Conservation (phyloP, 768 basidiomycete genomes). For the Butyriboletus loyo region DNA sequence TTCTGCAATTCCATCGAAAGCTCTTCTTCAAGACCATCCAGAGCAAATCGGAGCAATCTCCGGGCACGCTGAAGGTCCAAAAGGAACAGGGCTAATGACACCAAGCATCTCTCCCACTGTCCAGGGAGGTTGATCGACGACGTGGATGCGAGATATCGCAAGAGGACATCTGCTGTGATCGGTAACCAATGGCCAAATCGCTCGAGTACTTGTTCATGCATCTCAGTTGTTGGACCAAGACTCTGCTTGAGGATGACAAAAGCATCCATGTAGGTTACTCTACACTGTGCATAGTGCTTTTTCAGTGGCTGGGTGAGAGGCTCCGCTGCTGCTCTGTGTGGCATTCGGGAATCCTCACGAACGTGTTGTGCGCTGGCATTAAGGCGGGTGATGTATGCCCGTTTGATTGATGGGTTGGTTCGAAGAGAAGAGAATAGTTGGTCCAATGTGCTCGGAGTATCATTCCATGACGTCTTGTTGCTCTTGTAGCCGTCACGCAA, state of each 20-base stretch:
- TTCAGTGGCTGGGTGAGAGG: neutral
- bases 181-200: constrained; percentile 33
- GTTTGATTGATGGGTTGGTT: neutral
- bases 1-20: constrained; percentile 23
- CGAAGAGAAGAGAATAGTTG: neutral
- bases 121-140: constrained; percentile 4
- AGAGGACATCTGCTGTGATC: neutral
- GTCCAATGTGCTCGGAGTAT: neutral
- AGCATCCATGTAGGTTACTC: neutral
- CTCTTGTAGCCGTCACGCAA: no score
- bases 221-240: constrained; percentile 9
- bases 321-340: neutral
- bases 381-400: constrained; percentile 11
- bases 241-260: neutral
- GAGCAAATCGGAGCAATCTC: constrained; percentile 10
- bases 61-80: constrained; percentile 9
- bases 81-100: constrained; percentile 30
- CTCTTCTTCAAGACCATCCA: no score
- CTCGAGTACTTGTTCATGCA: constrained; percentile 2
- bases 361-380: neutral
- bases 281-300: neutral
- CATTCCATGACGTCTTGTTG: neutral
- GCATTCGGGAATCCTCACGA: neutral
- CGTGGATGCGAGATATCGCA: neutral
- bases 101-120: constrained; percentile 30